phyloP scores from a whole-genome alignment of 176 grass and related monocot genomes.

The Tillandsia leiboldiana region DNA sequence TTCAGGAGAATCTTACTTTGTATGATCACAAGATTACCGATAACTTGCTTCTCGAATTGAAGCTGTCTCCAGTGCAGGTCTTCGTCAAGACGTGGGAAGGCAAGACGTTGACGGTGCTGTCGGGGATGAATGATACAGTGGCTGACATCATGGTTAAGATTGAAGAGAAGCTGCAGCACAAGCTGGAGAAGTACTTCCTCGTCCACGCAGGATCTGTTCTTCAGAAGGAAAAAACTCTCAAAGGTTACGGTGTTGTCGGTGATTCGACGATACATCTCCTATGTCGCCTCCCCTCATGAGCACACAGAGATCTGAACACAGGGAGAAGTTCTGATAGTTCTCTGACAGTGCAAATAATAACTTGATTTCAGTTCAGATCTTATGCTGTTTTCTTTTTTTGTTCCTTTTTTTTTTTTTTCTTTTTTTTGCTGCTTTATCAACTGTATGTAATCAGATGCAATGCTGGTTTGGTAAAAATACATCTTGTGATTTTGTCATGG shows the following conservation, averaged over 20 bases:
- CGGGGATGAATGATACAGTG: not conserved
- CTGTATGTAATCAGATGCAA: too few species aligned
- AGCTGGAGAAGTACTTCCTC: not conserved
- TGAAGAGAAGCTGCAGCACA: not conserved
- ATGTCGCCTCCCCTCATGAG: not conserved
- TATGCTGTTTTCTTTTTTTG: too few species aligned
- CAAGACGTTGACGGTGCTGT: constrained; percentile 6
- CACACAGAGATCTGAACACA: too few species aligned
- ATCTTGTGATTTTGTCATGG: too few species aligned
- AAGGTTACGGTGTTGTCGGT: not conserved
- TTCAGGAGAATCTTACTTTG: constrained; percentile 14
- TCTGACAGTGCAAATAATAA: too few species aligned
- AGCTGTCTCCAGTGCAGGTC: not conserved
- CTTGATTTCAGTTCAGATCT: too few species aligned
- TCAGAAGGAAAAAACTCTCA: not conserved
- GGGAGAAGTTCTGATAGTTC: too few species aligned
- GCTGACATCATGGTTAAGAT: constrained; percentile 9
- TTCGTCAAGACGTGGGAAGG: not conserved
- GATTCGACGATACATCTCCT: not conserved
- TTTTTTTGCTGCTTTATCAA: too few species aligned
- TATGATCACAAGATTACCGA: constrained; percentile 8
- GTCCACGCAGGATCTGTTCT: not conserved
- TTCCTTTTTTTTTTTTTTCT: too few species aligned
- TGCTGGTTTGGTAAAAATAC: too few species aligned
- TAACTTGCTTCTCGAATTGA: not conserved